Evolutionary conservation across 805 yeast species (phyloP), one percentile per base, ranked within the genome.

Genomic region (Martiniozyma abietophila): DNA sequence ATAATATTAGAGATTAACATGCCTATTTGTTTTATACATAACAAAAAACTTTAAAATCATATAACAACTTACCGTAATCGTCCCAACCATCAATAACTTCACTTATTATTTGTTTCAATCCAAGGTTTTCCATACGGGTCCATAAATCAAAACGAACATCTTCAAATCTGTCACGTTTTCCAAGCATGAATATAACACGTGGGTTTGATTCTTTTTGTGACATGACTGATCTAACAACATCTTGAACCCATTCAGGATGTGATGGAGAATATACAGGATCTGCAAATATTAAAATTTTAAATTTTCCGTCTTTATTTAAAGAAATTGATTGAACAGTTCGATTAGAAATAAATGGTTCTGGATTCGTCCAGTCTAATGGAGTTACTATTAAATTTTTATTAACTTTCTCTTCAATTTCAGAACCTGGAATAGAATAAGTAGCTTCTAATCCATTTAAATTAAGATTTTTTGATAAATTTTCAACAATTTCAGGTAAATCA

Each of bases 201-300:
- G 80, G 59, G 3, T 49, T 54, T 1, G 35, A 4, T 2, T 42
- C 37, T 9, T 38, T 36, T 2, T 29, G 6, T 1, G 53, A 53
- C 15, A 77, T 47, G 35, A 82, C 76, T 27, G 47, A 43, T 3
- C 49, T 46, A 5, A 88, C 59, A 67, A 83, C 77, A 31, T 70
- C 54, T 5, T 71, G 69, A 1, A 89, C 74, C 74, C 82, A 72
- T 11, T 54, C 52, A 1, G 96, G 96, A 50, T 89, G 97, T 21
- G 72, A 67, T 0, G 78, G 60, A 1, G 95, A 81, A 53, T 92
- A 89, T 2, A 89, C 75, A 0, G 96, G 96, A 54, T 89, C 98
- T 15, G 95, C 80, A 4, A 85, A 57, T 0, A 92, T 60, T 4
- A 89, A 63, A 0, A 84, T 71, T 26, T 71, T 67, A 51, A 69